Base-by-base conservation (phyloP, 176 grass and related monocot genomes). In the Aegilops umbellulata region DNA sequence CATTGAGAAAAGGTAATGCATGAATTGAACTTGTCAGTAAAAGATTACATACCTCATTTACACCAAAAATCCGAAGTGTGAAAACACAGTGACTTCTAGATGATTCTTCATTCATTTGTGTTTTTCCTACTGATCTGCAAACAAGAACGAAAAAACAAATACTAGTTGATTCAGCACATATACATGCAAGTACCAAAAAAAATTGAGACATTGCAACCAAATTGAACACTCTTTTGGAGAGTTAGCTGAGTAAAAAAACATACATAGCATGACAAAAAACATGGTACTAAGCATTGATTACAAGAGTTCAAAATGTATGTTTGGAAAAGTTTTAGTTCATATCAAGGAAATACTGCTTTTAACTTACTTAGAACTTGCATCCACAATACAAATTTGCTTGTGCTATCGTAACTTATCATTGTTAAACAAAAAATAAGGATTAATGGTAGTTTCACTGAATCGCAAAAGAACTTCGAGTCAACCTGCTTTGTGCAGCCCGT, bases 1-100 rank as follows among this genome's bases (percentile, higher is more conserved):
- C 63, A 30, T 14, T 20, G 38, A 44, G 25, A 47, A 76, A 38
- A 30, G 1, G 11, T 23, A 22, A 15, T 5, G 29, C 41, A 32
- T 19, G 6, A 22, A 68, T 12, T 2, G 64, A 44, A 4, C 6
- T 25, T 3, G 3, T 63, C 31, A 42, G 23, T 24, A 55, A 1
- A 61, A 81, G 10, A 77, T 32, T 74, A 10, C 27, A 23, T 53
- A 99, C 97, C 97, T 95, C 92, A 79, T 99, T 99, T 51, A 89
- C 70, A 74, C 97, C 97, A 30, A 81, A 86, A 36, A 99, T 99
- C 35, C 92, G 65, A 55, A 99, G 84, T 23, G 94, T 99, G 67
- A 99, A 99, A 25, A 99, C 94, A 83, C 92, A 96, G 55, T 99
- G 97, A 62, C 97, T 99, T 90, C 97, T 87, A 8, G 97, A 99